Conservation (phyloP, 129 eudicot species). For the Ambrosia trifida region DNA sequence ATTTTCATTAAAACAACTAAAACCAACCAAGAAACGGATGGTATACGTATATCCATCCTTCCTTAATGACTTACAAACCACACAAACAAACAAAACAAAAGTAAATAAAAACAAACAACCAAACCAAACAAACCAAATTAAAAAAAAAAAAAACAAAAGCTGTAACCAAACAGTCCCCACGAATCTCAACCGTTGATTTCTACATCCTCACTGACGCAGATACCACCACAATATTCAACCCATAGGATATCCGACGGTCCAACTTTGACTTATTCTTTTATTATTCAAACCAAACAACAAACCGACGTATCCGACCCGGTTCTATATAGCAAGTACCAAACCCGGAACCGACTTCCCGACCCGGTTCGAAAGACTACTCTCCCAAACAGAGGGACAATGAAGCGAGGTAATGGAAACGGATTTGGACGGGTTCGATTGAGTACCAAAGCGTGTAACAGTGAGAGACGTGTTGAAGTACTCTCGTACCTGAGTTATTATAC, state of each 20-base stretch:
- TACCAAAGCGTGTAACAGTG: slow-evolving; percentile 60
- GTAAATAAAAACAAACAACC: not conserved
- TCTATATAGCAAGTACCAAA: slow-evolving; percentile 72
- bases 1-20: slow-evolving; percentile 30
- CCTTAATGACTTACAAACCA: slow-evolving; percentile 14
- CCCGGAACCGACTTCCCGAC: slow-evolving; percentile 94
- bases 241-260: slow-evolving; percentile 26
- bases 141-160: too few species aligned
- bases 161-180: slow-evolving; percentile 38
- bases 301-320: not conserved
- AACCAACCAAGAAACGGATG: slow-evolving; percentile 30
- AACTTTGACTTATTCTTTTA: slow-evolving; percentile 31
- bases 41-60: slow-evolving; percentile 32
- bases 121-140: slow-evolving; percentile 11
- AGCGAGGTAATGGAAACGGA: slow-evolving; percentile 43
- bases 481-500: slow-evolving; percentile 84
- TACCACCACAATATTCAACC: slow-evolving; percentile 26
- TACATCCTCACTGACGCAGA: slow-evolving; percentile 46
- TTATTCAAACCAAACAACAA: slow-evolving; percentile 8
- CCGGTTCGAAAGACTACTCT: slow-evolving; percentile 66
- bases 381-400: slow-evolving; percentile 84
- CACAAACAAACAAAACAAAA: slow-evolving; percentile 8
- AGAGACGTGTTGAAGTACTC: slow-evolving; percentile 94
- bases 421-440: slow-evolving; percentile 18
- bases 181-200: slow-evolving; percentile 44